A percentile compares a stretch with the other conserved stretches of the same genome.
phyloP scores from a whole-genome alignment of 225 moss, liverwort and hornwort species.

The Rhytidiadelphus loreus region DNA sequence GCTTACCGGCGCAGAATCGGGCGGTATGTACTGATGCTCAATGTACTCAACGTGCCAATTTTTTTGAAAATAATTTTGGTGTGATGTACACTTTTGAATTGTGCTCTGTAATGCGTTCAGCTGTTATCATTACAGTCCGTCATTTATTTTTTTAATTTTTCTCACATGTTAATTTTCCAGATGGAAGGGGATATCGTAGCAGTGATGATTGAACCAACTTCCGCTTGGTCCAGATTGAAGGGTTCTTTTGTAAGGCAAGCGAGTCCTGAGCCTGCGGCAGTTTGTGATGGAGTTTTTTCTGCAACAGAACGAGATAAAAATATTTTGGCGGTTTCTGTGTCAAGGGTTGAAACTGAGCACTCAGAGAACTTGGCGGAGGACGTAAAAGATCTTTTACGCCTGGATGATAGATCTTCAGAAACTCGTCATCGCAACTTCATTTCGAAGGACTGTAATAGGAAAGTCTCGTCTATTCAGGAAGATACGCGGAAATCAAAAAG shows the following conservation, averaged over 20 bases:
- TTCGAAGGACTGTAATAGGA: conserved; percentile 7
- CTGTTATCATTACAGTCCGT: neutral
- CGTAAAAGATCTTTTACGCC: neutral
- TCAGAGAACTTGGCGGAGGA: neutral
- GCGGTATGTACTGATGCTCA: conserved; percentile 36
- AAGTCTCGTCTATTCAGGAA: neutral
- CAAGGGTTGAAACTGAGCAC: neutral
- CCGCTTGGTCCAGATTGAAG: conserved; percentile 73
- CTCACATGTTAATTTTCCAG: conserved; percentile 14
- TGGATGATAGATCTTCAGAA: conserved; percentile 5
- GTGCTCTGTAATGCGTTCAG: neutral
- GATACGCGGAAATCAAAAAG: neutral
- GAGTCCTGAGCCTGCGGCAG: conserved; percentile 9
- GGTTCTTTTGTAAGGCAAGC: conserved; percentile 51
- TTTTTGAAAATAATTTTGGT: neutral
- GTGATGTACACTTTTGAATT: neutral
- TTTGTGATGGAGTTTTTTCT: conserved; percentile 10
- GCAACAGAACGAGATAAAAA: neutral
- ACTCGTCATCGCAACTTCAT: neutral
- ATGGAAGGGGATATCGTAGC: conserved; percentile 93
- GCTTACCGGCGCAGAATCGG: conserved; percentile 68
- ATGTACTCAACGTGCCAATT: neutral
- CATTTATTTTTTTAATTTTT: neutral
- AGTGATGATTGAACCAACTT: conserved; percentile 58
- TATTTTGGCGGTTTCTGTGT: neutral